phyloP scores from a whole-genome alignment of 257 asterid species.

The Ilex asprella region DNA sequence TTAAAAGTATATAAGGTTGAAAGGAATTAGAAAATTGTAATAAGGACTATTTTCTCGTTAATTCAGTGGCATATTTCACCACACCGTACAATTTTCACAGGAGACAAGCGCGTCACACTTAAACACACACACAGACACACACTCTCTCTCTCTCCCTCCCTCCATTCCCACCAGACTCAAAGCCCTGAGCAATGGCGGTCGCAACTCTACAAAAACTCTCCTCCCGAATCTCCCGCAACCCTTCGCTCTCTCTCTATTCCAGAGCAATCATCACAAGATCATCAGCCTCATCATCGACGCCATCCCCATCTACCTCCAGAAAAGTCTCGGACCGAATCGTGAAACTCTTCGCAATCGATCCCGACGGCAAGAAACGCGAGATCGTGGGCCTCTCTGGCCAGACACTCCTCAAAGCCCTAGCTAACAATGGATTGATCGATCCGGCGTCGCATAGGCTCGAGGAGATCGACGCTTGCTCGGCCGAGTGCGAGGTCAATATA shows the following conservation, averaged over 20 bases:
- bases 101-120: too few species aligned
- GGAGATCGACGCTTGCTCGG: constrained; percentile 92
- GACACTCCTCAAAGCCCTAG: constrained; percentile 75
- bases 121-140: too few species aligned
- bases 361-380: constrained; percentile 60
- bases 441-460: constrained; percentile 92
- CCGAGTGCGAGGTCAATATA: constrained; percentile 98
- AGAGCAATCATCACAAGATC: constrained; percentile 23
- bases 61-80: too few species aligned
- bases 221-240: constrained; percentile 24
- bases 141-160: too few species aligned
- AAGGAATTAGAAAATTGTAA: too few species aligned
- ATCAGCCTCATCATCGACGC: constrained; percentile 18
- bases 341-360: constrained; percentile 70
- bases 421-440: constrained; percentile 70
- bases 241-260: constrained; percentile 21
- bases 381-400: constrained; percentile 72
- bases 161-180: too few species aligned
- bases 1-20: too few species aligned
- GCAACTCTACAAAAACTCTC: constrained; percentile 29
- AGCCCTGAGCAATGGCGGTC: constrained; percentile 22
- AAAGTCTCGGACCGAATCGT: constrained; percentile 90
- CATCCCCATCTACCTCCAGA: constrained; percentile 36
- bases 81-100: too few species aligned
- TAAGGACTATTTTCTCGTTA: too few species aligned